Evolutionary conservation across 106 monocot genomes (phyloP).

Genomic region (Dactylorhiza incarnata): DNA sequence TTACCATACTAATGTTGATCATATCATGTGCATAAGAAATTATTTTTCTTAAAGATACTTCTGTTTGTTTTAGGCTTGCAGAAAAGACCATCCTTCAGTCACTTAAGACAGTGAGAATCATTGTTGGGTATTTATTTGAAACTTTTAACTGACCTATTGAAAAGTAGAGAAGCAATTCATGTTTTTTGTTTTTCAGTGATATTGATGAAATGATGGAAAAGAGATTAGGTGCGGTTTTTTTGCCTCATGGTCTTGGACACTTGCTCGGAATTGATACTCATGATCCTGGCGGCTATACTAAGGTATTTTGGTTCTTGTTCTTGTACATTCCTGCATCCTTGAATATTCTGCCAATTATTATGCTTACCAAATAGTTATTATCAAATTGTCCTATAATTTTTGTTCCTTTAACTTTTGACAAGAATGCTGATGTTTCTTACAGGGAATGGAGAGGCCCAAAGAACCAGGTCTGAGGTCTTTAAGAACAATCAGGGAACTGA

Average conservation of each 20-base stretch:
- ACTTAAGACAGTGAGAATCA: slow-evolving; percentile 41
- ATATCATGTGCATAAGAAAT: background rate
- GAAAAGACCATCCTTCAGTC: slow-evolving; percentile 81
- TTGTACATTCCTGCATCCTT: background rate
- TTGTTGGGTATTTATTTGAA: slow-evolving; percentile 53
- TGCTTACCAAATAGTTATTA: background rate
- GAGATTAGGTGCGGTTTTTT: slow-evolving; percentile 84
- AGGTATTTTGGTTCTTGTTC: slow-evolving; percentile 31
- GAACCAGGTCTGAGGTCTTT: slow-evolving; percentile 73
- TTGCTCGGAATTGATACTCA: slow-evolving; percentile 97
- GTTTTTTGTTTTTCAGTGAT: slow-evolving; percentile 37
- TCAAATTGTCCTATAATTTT: background rate
- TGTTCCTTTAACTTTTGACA: background rate
- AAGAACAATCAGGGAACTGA: slow-evolving; percentile 59
- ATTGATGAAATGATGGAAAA: slow-evolving; percentile 77
- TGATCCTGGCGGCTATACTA: slow-evolving; percentile 92
- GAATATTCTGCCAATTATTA: background rate
- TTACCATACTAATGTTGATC: background rate
- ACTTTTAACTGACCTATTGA: background rate
- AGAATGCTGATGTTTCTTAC: slow-evolving; percentile 3
- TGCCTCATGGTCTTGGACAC: slow-evolving; percentile 99
- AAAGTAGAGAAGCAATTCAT: slow-evolving; percentile 5
- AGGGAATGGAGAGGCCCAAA: slow-evolving; percentile 87
- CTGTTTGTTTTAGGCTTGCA: slow-evolving; percentile 52
- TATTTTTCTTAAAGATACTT: background rate